Evolutionary conservation across 2,329 filamentous ascomycete genomes (phyloP).

Genomic region (Fusarium sp.): DNA sequence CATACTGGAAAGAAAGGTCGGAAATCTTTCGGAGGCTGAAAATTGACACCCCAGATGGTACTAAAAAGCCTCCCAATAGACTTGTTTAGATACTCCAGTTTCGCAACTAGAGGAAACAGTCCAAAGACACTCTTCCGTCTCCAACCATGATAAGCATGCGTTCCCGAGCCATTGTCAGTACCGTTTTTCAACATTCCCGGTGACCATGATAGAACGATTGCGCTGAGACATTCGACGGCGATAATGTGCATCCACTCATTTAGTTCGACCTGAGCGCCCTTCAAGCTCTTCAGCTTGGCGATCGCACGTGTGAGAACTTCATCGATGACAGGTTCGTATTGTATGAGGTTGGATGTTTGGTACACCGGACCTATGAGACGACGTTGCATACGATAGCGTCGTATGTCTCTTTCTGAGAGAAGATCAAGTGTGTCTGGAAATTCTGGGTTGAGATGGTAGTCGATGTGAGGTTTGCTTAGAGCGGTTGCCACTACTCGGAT

Average conservation of each 20-base stretch:
- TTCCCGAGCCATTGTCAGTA: slow-evolving; percentile 60
- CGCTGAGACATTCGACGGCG: slow-evolving; percentile 62
- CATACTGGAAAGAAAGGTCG: slow-evolving; percentile 54
- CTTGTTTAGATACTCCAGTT: slow-evolving; percentile 53
- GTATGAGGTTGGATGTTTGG: slow-evolving; percentile 55
- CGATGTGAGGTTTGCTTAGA: slow-evolving; percentile 56
- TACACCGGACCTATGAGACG: slow-evolving; percentile 63
- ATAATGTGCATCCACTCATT: slow-evolving; percentile 69
- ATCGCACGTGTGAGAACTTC: slow-evolving; percentile 52
- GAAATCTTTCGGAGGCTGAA: slow-evolving; percentile 56
- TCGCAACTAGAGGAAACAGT: slow-evolving; percentile 57
- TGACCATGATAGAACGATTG: slow-evolving; percentile 63
- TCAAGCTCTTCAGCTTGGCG: slow-evolving; percentile 50
- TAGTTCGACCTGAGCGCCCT: slow-evolving; percentile 57
- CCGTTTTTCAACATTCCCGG: slow-evolving; percentile 58
- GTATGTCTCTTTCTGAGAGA: slow-evolving; percentile 59
- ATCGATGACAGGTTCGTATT: slow-evolving; percentile 56
- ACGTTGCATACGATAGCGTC: slow-evolving; percentile 61
- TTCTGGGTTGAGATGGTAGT: slow-evolving; percentile 51
- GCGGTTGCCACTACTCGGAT: slow-evolving; percentile 56
- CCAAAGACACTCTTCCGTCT: slow-evolving; percentile 64
- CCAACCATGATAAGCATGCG: slow-evolving; percentile 62
- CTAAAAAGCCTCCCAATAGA: slow-evolving; percentile 54
- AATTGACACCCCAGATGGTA: slow-evolving; percentile 58
- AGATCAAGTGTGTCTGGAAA: slow-evolving; percentile 61